Percentiles rank a stretch among this genome's conserved stretches.
Evolutionary conservation across 2,329 filamentous ascomycete genomes (phyloP).

Genomic region (Colletotrichum sp.): DNA sequence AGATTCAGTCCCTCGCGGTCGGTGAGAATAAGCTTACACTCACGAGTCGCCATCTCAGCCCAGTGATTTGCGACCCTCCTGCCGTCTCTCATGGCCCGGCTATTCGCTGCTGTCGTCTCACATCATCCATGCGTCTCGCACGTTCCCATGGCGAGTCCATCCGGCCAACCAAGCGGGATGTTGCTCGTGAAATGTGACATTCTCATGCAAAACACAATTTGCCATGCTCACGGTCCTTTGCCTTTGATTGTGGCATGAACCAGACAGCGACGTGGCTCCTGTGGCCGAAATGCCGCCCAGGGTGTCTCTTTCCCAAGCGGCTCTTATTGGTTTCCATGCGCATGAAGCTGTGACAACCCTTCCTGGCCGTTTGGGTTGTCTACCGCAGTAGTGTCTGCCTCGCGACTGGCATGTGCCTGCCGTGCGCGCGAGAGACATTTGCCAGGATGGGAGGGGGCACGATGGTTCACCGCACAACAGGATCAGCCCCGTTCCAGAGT

Average conservation of each 20-base stretch:
- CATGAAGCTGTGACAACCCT: constrained; percentile 13
- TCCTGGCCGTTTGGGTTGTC: background rate
- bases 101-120: constrained; percentile 10
- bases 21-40: constrained; percentile 20
- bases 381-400: background rate
- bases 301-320: background rate
- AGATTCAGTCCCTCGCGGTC: background rate
- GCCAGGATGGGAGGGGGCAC: background rate
- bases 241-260: background rate
- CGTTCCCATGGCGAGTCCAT: background rate
- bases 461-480: constrained; percentile 10
- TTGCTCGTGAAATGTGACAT: background rate
- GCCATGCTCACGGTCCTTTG: background rate
- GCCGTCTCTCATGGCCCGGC: background rate
- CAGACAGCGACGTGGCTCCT: constrained; percentile 8
- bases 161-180: constrained; percentile 8
- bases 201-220: background rate
- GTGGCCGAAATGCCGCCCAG: background rate
- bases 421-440: background rate
- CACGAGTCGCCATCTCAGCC: background rate
- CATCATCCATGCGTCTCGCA: constrained; percentile 15
- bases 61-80: background rate
- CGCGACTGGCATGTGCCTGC: constrained; percentile 12
- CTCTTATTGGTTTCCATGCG: constrained; percentile 9
- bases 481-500: background rate